Conservation (phyloP, 129 eudicot species). For the Flaveria trinervia region DNA sequence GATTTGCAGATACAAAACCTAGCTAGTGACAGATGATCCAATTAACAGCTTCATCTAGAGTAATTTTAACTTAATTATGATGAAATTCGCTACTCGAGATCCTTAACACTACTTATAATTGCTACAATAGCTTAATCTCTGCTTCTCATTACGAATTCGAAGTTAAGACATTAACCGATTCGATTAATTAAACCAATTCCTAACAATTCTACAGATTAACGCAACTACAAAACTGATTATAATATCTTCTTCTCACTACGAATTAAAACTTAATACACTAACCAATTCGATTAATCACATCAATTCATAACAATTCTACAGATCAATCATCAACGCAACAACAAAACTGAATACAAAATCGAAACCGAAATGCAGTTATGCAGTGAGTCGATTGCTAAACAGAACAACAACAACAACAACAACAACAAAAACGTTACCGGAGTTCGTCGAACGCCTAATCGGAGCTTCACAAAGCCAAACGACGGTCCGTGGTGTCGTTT, state of each 20-base stretch:
- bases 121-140: neutral
- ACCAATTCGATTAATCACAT: neutral
- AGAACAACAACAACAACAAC: constrained; percentile 3
- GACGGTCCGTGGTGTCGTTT: constrained; percentile 74
- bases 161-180: neutral
- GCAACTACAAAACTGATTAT: neutral
- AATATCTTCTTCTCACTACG: neutral
- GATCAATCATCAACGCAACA: neutral
- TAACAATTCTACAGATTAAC: neutral
- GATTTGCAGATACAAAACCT: constrained; percentile 23
- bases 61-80: constrained; percentile 1
- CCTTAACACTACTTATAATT: neutral
- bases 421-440: constrained; percentile 41
- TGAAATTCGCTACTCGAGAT: constrained; percentile 1
- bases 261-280: neutral
- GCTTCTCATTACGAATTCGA: neutral
- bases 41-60: constrained; percentile 12
- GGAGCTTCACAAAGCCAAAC: constrained; percentile 86
- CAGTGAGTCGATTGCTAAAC: neutral
- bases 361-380: constrained; percentile 7
- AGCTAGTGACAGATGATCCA: constrained; percentile 4
- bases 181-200: neutral
- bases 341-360: neutral
- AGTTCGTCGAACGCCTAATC: constrained; percentile 60
- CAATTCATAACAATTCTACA: too few relatives aligned